Evolutionary conservation across 2,329 filamentous ascomycete species (phyloP).

Genomic region (Macrophomina pseudophaseolina): DNA sequence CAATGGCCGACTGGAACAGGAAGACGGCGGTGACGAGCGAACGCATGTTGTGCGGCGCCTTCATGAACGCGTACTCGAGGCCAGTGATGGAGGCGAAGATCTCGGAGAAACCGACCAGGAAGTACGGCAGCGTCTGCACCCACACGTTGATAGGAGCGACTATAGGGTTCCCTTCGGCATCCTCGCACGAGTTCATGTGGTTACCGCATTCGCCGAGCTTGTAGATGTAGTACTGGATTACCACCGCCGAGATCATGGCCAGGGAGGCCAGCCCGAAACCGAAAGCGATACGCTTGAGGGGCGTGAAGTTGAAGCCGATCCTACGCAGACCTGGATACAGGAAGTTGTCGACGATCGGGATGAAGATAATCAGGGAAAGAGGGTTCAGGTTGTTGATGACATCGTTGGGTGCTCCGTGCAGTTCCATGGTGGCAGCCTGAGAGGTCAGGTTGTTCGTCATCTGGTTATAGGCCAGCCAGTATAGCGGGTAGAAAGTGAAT

Average conservation of each 20-base stretch:
- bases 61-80: constrained; percentile 78
- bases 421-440: constrained; percentile 60
- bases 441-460: constrained; percentile 62
- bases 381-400: constrained; percentile 62
- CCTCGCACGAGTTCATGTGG: constrained; percentile 59
- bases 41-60: constrained; percentile 80
- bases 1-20: constrained; percentile 73
- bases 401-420: constrained; percentile 61
- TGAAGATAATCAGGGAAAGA: constrained; percentile 59
- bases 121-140: constrained; percentile 56
- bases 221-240: constrained; percentile 68
- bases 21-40: constrained; percentile 73
- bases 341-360: constrained; percentile 59
- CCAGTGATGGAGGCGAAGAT: constrained; percentile 65
- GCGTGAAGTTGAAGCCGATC: constrained; percentile 55
- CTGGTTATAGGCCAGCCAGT: constrained; percentile 58
- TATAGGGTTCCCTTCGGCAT: constrained; percentile 35
- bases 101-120: constrained; percentile 62
- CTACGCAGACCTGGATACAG: constrained; percentile 59
- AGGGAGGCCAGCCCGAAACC: constrained; percentile 56
- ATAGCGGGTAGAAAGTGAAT: constrained; percentile 60
- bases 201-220: constrained; percentile 64
- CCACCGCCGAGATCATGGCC: constrained; percentile 57
- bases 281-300: constrained; percentile 58
- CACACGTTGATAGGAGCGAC: constrained; percentile 69